Percentiles rank a stretch among this genome's conserved stretches.
These are phyloP conservation scores for Talaromyces adpressus DNA, from an alignment of 495 filamentous ascomycete species.

Conservation along the genomic window DNA sequence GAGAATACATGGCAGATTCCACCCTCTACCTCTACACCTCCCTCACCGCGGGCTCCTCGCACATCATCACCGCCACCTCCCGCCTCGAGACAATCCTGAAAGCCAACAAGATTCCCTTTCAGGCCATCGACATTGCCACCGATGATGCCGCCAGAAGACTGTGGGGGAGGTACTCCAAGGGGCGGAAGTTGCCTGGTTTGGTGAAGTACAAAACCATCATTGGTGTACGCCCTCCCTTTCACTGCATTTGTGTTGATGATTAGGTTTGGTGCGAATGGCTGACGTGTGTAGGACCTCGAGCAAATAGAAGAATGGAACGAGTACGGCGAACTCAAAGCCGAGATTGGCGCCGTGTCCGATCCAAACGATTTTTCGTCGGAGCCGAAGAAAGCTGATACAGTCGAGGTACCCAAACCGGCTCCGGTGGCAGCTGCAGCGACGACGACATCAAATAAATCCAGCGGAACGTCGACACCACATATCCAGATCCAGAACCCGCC, in stretches of 20 bases:
- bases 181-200: constrained; percentile 78
- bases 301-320: constrained; percentile 99
- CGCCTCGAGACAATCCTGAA: constrained; percentile 94
- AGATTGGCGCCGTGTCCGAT: constrained; percentile 48
- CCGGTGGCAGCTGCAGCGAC: constrained; percentile 19
- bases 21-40: constrained; percentile 92
- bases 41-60: constrained; percentile 91
- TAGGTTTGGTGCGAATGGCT: neutral
- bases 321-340: constrained; percentile 87
- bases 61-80: constrained; percentile 93
- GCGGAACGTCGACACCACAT: constrained; percentile 24
- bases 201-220: constrained; percentile 83
- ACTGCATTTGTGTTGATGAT: too few species aligned
- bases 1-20: constrained; percentile 9
- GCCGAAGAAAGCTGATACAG: constrained; percentile 36
- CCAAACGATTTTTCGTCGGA: constrained; percentile 35
- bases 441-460: constrained; percentile 19
- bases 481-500: constrained; percentile 40
- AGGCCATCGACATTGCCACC: constrained; percentile 83
- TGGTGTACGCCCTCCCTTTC: constrained; percentile 56
- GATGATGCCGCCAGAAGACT: constrained; percentile 87
- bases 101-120: constrained; percentile 89
- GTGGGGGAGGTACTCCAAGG: constrained; percentile 75
- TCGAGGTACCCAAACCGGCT: constrained; percentile 17
- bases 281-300: constrained; percentile 59